A percentile compares a stretch with the other conserved stretches of the same genome.
Evolutionary conservation across 306 rosid species (phyloP).

Genomic region (Malus fusca): DNA sequence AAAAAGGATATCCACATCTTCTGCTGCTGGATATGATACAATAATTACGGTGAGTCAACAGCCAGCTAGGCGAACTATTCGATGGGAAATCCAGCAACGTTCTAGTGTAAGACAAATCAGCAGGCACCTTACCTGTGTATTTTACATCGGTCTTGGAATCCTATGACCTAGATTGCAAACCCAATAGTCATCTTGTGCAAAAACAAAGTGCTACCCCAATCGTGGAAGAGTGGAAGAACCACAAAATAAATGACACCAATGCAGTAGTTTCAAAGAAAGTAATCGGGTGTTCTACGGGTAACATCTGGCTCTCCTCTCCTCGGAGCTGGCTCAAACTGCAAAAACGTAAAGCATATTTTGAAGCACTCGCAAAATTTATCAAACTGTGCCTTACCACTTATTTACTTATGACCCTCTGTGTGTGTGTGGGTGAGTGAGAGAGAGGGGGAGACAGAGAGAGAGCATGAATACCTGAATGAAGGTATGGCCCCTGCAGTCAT

Average conservation of each 20-base stretch:
- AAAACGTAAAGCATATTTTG: conserved; percentile 11
- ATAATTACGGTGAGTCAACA: conserved; percentile 25
- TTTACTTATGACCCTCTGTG: background rate
- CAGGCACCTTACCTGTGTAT: conserved; percentile 46
- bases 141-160: conserved; percentile 41
- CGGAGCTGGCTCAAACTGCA: conserved; percentile 99
- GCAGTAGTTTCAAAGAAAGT: conserved; percentile 64
- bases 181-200: conserved; percentile 36
- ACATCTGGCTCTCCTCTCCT: conserved; percentile 99
- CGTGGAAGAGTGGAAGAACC: conserved; percentile 26
- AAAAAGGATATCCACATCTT: conserved; percentile 34
- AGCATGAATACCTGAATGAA: conserved; percentile 77
- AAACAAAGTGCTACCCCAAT: conserved; percentile 27
- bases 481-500: conserved; percentile 89
- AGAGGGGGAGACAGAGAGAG: background rate
- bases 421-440: background rate
- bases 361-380: conserved; percentile 3
- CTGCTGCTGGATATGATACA: conserved; percentile 49
- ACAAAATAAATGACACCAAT: background rate
- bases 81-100: conserved; percentile 41
- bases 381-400: background rate
- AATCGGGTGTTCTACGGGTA: conserved; percentile 97
- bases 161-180: conserved; percentile 33
- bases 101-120: conserved; percentile 38
- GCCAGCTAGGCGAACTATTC: conserved; percentile 43